A percentile compares a stretch with the other conserved stretches of the same genome.
phyloP scores from a whole-genome alignment of 2,329 filamentous ascomycete genomes.

The Didymella pomorum region DNA sequence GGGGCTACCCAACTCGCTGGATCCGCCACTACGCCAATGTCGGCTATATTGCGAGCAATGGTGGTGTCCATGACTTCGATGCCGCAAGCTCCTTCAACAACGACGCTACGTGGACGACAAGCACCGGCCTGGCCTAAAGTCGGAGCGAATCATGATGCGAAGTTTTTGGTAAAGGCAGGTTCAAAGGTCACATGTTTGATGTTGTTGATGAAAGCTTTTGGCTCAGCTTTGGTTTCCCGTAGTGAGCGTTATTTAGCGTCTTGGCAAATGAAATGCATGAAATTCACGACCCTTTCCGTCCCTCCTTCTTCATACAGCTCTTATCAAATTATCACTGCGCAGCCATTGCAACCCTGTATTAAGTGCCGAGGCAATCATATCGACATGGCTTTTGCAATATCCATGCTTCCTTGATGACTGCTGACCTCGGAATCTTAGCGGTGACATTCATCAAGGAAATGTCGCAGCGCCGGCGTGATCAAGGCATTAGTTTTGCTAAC shows the following conservation, averaged over 20 bases:
- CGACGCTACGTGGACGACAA: constrained; percentile 59
- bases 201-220: neutral
- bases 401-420: no score
- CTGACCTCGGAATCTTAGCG: neutral
- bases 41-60: constrained; percentile 61
- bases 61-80: constrained; percentile 65
- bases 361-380: neutral
- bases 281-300: neutral
- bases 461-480: neutral
- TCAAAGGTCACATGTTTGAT: neutral
- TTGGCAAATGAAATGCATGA: neutral
- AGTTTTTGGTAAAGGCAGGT: no score
- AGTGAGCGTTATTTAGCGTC: neutral
- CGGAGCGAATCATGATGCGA: neutral
- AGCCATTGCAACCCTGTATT: neutral
- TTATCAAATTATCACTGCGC: neutral
- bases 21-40: constrained; percentile 63
- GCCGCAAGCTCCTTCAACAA: constrained; percentile 58
- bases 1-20: constrained; percentile 68
- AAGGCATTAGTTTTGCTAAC: neutral
- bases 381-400: neutral
- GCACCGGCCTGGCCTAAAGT: constrained; percentile 9
- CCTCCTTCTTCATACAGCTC: neutral
- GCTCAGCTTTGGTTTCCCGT: neutral
- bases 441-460: neutral